phyloP scores from a whole-genome alignment of 306 rosid species.

The Boehmeria nivea region DNA sequence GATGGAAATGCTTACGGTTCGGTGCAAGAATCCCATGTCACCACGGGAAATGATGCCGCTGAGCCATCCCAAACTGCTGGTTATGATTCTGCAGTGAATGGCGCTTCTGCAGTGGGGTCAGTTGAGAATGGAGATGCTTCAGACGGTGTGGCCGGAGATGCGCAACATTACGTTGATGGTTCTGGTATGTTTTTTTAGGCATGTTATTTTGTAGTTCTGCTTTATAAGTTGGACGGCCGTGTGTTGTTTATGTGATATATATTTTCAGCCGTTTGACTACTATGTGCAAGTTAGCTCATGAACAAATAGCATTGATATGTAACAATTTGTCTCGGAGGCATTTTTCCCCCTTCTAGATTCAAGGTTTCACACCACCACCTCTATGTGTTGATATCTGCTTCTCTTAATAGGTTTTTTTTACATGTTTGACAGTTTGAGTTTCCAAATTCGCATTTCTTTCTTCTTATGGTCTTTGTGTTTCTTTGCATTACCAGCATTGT shows the following conservation, averaged over 20 bases:
- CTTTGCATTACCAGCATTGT: conserved; percentile 42
- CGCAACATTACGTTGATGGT: conserved; percentile 59
- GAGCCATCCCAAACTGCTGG: conserved; percentile 29
- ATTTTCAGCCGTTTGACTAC: conserved; percentile 1
- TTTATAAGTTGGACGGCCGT: neutral
- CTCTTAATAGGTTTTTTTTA: neutral
- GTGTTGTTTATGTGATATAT: neutral
- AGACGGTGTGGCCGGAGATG: conserved; percentile 48
- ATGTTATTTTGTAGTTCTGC: conserved; percentile 2
- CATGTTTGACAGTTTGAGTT: neutral
- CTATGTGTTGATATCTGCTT: neutral
- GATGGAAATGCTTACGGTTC: conserved; percentile 43
- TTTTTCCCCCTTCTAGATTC: neutral
- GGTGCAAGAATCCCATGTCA: conserved; percentile 43
- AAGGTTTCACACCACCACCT: neutral
- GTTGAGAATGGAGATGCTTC: conserved; percentile 55
- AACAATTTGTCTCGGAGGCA: neutral
- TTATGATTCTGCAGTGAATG: conserved; percentile 42
- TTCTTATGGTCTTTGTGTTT: neutral
- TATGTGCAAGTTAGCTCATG: neutral
- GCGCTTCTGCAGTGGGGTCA: conserved; percentile 20
- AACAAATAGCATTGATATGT: neutral
- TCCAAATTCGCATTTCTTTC: neutral
- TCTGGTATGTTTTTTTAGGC: conserved; percentile 42
- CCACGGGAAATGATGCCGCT: conserved; percentile 30